Base-by-base conservation (phyloP, 2,329 filamentous ascomycete genomes). In the Emergomyces pasteurianus region DNA sequence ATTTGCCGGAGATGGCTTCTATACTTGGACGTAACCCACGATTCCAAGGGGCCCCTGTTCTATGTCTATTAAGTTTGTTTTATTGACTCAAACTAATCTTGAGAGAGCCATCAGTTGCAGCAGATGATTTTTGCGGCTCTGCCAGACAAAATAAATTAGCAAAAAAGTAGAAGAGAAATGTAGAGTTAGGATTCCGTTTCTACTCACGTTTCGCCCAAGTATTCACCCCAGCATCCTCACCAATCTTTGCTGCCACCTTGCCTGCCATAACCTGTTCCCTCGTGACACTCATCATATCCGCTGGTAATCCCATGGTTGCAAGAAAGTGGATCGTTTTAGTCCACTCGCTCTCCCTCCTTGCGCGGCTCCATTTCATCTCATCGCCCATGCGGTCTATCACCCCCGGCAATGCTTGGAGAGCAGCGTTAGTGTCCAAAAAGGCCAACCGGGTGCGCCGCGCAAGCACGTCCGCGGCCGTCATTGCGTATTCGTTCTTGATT, bases 361-460 rank as follows among this genome's bases (percentile, higher is more conserved):
- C 78, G 62, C 72, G 74, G 69, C 84, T 83, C 89, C 89, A 92
- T 60, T 82, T 79, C 58, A 92, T 77, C 77, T 92, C 89, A 65
- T 85, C 65, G 54, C 77, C 79, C 88, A 92, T 91, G 61, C 92
- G 83, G 71, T 92, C 89, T 67, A 92, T 90, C 63, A 92, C 82
- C 64, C 78, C 80, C 4, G 89, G 89, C 53, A 92, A 78, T 1
- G 88, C 86, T 74, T 92, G 88, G 8, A 92, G 81, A 1, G 88
- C 84, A 5, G 89, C 89, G 72, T 92, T 87, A 7, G 88, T 88
- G 69, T 92, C 92, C 64, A 92, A 75, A 75, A 92, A 94, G 7
- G 89, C 86, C 56, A 92, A 77, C 57, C 89, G 79, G 43, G 86
- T 92, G 60, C 89, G 81, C 60, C 89, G 81, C 0, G 89, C 89